A percentile compares a stretch with the other conserved stretches of the same genome.
Evolutionary conservation across 352 stramenopile species (phyloP).

Genomic region (Phytophthora chlamydospora): DNA sequence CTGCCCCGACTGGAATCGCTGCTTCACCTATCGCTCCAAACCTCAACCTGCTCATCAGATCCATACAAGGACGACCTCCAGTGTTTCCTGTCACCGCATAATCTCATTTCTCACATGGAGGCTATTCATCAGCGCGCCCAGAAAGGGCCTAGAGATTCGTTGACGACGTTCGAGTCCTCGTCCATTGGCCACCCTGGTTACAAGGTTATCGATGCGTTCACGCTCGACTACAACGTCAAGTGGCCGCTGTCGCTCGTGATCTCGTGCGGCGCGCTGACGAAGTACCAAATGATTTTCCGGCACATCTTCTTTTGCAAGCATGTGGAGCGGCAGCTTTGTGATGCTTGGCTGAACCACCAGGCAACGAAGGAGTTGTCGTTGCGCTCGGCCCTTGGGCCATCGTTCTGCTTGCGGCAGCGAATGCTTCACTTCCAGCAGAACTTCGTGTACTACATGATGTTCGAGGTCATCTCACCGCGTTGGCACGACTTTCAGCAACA

Average conservation of each 20-base stretch:
- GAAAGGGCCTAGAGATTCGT: conserved; percentile 65
- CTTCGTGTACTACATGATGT: conserved; percentile 99
- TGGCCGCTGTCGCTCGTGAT: conserved; percentile 98
- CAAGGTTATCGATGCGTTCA: conserved; percentile 96
- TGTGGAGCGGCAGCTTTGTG: conserved; percentile 96
- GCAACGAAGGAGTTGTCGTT: conserved; percentile 91
- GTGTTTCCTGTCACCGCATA: conserved; percentile 86
- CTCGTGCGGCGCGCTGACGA: conserved; percentile 92
- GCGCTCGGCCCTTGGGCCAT: conserved; percentile 87
- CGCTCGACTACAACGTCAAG: conserved; percentile 95
- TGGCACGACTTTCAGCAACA: conserved; percentile 92
- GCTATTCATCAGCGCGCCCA: conserved; percentile 89
- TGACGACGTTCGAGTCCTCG: conserved; percentile 75
- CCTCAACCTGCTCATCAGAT: conserved; percentile 88
- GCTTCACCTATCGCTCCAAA: conserved; percentile 94
- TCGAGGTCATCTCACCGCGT: conserved; percentile 95
- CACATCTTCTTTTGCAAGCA: conserved; percentile 99
- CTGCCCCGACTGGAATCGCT: conserved; percentile 93
- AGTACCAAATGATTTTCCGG: conserved; percentile 99
- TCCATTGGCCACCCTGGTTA: conserved; percentile 78
- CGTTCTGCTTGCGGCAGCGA: conserved; percentile 95
- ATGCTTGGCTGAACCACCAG: conserved; percentile 97
- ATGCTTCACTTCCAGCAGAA: conserved; percentile 99
- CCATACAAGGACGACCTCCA: conserved; percentile 92
- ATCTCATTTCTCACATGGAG: conserved; percentile 93